Conservation (phyloP, 106 monocot species). For the Acanthochlamys bracteata region DNA sequence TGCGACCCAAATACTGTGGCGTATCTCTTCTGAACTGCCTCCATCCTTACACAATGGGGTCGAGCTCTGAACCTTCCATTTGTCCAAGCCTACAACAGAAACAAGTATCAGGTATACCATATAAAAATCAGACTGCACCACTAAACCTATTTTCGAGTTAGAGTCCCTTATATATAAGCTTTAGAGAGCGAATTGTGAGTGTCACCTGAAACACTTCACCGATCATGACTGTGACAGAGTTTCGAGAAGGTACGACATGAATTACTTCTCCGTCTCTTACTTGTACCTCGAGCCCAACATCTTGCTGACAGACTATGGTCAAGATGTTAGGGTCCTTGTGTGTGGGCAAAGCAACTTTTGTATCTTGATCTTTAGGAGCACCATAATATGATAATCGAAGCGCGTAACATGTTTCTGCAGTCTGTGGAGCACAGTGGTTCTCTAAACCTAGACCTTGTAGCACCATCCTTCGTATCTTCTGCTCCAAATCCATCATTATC, state of each 20-base stretch:
- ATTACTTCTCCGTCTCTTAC: constrained; percentile 7
- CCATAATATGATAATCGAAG: constrained; percentile 15
- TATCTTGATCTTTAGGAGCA: neutral
- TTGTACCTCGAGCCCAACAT: constrained; percentile 17
- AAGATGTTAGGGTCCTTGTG: constrained; percentile 6
- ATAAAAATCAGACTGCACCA: no score
- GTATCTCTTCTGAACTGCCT: constrained; percentile 5
- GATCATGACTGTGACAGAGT: constrained; percentile 11
- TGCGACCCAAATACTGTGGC: neutral
- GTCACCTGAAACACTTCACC: constrained; percentile 15
- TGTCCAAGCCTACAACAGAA: constrained; percentile 11
- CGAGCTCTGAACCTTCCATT: constrained; percentile 6
- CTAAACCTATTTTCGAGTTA: no score
- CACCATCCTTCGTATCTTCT: constrained; percentile 17
- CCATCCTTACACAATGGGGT: constrained; percentile 5
- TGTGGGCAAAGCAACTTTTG: neutral
- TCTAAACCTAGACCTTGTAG: constrained; percentile 22
- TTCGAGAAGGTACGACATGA: neutral
- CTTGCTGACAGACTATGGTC: constrained; percentile 7
- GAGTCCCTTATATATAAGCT: neutral
- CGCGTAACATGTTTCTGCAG: neutral
- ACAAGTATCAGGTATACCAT: no score
- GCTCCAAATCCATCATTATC: constrained; percentile 4
- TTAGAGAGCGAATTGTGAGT: neutral
- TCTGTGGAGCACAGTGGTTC: constrained; percentile 6